Conservation (phyloP, 164 flowering plant species). For the Stephania japonica region DNA sequence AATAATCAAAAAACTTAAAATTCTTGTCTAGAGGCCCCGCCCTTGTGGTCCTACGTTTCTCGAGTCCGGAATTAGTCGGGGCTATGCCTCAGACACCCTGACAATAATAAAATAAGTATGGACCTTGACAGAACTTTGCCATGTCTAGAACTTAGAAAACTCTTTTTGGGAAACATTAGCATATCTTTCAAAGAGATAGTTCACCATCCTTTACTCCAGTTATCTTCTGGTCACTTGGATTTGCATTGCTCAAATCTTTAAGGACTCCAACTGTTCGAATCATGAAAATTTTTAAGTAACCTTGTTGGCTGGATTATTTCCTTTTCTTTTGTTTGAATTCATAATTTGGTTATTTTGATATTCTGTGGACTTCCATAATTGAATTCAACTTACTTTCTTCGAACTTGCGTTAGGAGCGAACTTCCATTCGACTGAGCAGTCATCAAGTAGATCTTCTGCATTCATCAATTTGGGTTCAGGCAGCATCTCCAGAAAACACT, state of each 20-base stretch:
- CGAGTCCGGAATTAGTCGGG: no score
- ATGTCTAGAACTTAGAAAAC: no score
- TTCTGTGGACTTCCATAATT: background rate
- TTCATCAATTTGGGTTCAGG: constrained; percentile 87
- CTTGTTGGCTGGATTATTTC: background rate
- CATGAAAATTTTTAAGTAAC: background rate
- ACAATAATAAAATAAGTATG: no score
- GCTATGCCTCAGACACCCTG: no score
- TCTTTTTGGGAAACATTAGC: background rate
- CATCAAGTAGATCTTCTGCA: constrained; percentile 81
- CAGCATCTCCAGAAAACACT: constrained; percentile 53
- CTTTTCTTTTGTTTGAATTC: constrained; percentile 3
- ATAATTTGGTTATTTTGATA: background rate
- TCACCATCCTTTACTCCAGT: background rate
- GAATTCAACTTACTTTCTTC: constrained; percentile 9
- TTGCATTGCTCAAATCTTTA: background rate
- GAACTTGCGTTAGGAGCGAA: constrained; percentile 31
- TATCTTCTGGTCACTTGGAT: background rate
- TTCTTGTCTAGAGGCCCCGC: no score
- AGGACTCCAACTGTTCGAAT: background rate
- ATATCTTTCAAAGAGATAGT: background rate
- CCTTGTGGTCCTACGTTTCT: no score
- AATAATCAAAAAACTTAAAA: no score
- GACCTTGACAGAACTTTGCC: no score
- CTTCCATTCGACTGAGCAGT: constrained; percentile 67